Evolutionary conservation across 2,329 filamentous ascomycete species (phyloP).

Genomic region (Zopfia rhizophila): DNA sequence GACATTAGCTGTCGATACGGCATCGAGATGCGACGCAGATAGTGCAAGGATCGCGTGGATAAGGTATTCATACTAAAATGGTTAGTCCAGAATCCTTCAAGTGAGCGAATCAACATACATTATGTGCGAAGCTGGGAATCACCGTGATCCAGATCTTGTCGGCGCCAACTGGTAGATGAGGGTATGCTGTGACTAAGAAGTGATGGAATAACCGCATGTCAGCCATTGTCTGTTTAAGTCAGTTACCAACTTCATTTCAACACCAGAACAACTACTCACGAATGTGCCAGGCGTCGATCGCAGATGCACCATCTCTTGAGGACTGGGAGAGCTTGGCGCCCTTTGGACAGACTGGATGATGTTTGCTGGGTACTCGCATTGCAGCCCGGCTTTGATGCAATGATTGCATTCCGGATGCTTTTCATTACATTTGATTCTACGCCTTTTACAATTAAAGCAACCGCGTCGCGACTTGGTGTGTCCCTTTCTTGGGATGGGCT

Average conservation of each 20-base stretch:
- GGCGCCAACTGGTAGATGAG: constrained; percentile 72
- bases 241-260: no score
- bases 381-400: constrained; percentile 70
- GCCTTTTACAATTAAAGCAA: constrained; percentile 74
- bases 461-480: constrained; percentile 74
- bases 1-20: constrained; percentile 61
- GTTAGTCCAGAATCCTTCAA: constrained; percentile 21
- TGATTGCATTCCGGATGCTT: constrained; percentile 71
- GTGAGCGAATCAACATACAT: constrained; percentile 59
- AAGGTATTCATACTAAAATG: constrained; percentile 68
- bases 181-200: constrained; percentile 70
- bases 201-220: constrained; percentile 78
- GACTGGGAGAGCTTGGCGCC: constrained; percentile 30
- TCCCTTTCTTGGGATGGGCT: constrained; percentile 61
- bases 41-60: constrained; percentile 78
- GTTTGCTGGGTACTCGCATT: constrained; percentile 69
- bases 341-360: constrained; percentile 44
- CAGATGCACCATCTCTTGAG: constrained; percentile 40
- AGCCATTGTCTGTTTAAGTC: constrained; percentile 51
- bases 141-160: constrained; percentile 74
- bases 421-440: constrained; percentile 76
- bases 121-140: constrained; percentile 73
- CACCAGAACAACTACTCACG: constrained; percentile 42
- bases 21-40: constrained; percentile 72
- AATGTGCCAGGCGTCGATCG: constrained; percentile 46